Percentiles rank a stretch among this genome's conserved stretches.
Evolutionary conservation across 2,329 filamentous ascomycete genomes (phyloP).

Genomic region (Aspergillus tanneri): DNA sequence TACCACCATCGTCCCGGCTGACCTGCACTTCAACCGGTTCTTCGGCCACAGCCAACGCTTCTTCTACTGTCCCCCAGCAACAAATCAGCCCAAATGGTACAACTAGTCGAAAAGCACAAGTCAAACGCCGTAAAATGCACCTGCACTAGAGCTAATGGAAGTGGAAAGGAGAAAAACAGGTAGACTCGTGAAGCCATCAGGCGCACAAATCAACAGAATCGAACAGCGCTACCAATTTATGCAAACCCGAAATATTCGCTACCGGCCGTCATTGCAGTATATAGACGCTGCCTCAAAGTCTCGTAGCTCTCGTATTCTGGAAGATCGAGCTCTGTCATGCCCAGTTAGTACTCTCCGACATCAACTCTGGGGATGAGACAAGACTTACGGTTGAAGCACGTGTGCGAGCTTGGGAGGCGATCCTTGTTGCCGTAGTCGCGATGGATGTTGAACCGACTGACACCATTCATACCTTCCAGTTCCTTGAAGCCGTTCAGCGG

Average conservation of each 20-base stretch:
- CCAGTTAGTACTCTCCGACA: slow-evolving; percentile 35
- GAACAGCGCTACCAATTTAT: slow-evolving; percentile 48
- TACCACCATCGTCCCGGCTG: slow-evolving; percentile 23
- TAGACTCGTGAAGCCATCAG: slow-evolving; percentile 14
- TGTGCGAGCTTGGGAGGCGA: slow-evolving; percentile 91
- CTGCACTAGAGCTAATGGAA: slow-evolving; percentile 23
- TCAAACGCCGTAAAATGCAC: slow-evolving; percentile 41
- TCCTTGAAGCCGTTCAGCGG: slow-evolving; percentile 98
- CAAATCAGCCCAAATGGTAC: slow-evolving; percentile 20
- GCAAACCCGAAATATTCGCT: slow-evolving; percentile 98
- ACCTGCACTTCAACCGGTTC: slow-evolving; percentile 44
- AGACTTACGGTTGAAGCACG: slow-evolving; percentile 96
- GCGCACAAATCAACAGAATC: slow-evolving; percentile 8
- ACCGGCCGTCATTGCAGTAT: slow-evolving; percentile 96
- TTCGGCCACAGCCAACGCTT: slow-evolving; percentile 4
- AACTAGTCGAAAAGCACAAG: slow-evolving; percentile 19
- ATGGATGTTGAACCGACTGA: slow-evolving; percentile 98
- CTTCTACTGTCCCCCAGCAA: slow-evolving; percentile 6
- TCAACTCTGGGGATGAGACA: background rate
- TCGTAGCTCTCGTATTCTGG: slow-evolving; percentile 99
- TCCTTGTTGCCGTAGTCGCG: slow-evolving; percentile 97
- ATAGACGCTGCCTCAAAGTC: slow-evolving; percentile 76
- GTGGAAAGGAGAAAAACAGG: slow-evolving; percentile 7
- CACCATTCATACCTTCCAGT: slow-evolving; percentile 97
- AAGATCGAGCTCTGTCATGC: slow-evolving; percentile 78